Percentiles rank a stretch among this genome's conserved stretches.
Evolutionary conservation across 1,139 yeast species (phyloP).

Genomic region (Kurtzmaniella quercitrusa): DNA sequence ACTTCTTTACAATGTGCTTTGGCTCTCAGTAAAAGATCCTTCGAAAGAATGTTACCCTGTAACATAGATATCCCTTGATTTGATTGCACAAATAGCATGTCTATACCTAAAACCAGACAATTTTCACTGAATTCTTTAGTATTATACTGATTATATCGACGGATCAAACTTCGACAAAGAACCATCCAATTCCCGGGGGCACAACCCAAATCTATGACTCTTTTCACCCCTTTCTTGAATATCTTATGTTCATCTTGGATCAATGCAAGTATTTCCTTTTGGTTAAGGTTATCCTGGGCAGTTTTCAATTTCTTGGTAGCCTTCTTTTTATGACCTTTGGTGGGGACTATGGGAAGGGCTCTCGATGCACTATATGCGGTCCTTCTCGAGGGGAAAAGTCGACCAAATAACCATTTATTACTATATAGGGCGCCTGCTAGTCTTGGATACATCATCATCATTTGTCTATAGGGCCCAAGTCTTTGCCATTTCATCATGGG

Average conservation of each 20-base stretch:
- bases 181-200: conserved; percentile 98
- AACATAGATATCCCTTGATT: conserved; percentile 75
- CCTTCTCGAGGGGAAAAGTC: neutral
- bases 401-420: no score
- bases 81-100: conserved; percentile 65
- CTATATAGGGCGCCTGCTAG: no score
- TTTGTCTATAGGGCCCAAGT: neutral
- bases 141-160: conserved; percentile 22
- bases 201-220: conserved; percentile 55
- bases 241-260: conserved; percentile 27
- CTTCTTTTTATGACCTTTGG: neutral
- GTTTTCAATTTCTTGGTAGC: neutral
- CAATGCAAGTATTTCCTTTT: conserved; percentile 3
- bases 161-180: conserved; percentile 47
- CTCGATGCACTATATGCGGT: neutral
- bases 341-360: neutral
- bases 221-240: conserved; percentile 22
- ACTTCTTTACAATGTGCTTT: conserved; percentile 50
- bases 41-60: conserved; percentile 82
- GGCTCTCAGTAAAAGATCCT: conserved; percentile 59
- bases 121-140: conserved; percentile 49
- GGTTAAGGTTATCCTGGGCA: neutral
- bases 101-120: conserved; percentile 81
- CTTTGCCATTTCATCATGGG: neutral
- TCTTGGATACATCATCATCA: no score